Percentiles rank a stretch among this genome's conserved stretches.
Conservation (phyloP, 257 asterid genomes). For the Parsonsia alboflavescens region DNA sequence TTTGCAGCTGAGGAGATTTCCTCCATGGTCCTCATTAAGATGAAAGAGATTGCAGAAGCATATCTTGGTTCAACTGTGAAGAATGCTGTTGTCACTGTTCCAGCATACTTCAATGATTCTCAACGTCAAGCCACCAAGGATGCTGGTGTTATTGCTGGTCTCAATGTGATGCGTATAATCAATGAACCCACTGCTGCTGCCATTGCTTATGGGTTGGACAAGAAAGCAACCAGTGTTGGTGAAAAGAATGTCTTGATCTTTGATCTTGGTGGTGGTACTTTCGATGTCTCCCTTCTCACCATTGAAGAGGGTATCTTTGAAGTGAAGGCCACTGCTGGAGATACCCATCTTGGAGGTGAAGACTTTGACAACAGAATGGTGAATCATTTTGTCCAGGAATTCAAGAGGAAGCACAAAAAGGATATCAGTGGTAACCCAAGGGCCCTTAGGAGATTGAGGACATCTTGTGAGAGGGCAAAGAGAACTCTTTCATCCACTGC, state of each 20-base stretch:
- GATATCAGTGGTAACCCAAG: conserved; percentile 73
- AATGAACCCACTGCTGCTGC: conserved; percentile 93
- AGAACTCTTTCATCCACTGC: conserved; percentile 84
- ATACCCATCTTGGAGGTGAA: conserved; percentile 72
- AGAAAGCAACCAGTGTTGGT: conserved; percentile 74
- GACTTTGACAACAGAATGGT: conserved; percentile 87
- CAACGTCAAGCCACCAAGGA: conserved; percentile 90
- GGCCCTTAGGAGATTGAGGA: conserved; percentile 70
- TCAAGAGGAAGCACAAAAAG: conserved; percentile 72
- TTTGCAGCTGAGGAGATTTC: conserved; percentile 84
- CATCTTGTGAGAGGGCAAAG: conserved; percentile 77
- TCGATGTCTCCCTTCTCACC: conserved; percentile 56
- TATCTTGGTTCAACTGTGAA: conserved; percentile 61
- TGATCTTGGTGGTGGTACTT: conserved; percentile 85
- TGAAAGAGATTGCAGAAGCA: conserved; percentile 81
- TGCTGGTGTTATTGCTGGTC: conserved; percentile 81
- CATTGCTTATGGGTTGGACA: conserved; percentile 83
- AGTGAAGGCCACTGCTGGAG: conserved; percentile 47
- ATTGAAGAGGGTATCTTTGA: conserved; percentile 47
- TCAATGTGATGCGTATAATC: conserved; percentile 77
- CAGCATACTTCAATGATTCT: conserved; percentile 79
- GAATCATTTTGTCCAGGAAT: conserved; percentile 76
- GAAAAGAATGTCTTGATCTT: conserved; percentile 79
- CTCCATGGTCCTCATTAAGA: conserved; percentile 76
- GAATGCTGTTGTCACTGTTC: conserved; percentile 82